phyloP scores from a whole-genome alignment of 2,329 filamentous ascomycete genomes.

The Monascus ruber region DNA sequence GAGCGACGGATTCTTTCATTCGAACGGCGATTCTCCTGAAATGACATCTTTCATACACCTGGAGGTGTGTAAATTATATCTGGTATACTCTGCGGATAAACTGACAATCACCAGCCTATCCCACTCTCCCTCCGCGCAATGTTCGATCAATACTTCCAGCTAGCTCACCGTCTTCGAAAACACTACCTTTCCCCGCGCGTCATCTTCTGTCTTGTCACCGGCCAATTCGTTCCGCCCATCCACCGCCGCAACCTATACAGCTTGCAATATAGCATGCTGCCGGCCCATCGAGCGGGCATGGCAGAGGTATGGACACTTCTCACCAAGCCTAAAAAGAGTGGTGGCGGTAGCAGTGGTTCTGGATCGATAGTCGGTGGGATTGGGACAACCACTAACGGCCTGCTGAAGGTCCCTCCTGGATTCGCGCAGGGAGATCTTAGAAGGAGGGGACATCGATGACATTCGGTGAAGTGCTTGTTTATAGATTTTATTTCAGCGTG shows the following conservation, averaged over 20 bases:
- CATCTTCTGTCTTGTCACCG: slow-evolving; percentile 75
- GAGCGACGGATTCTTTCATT: slow-evolving; percentile 31
- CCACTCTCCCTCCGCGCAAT: slow-evolving; percentile 85
- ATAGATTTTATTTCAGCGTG: too few relatives aligned
- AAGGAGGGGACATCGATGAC: slow-evolving; percentile 22
- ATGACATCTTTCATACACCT: slow-evolving; percentile 76
- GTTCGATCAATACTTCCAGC: slow-evolving; percentile 95
- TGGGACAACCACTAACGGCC: slow-evolving; percentile 13
- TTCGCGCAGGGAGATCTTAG: slow-evolving; percentile 21
- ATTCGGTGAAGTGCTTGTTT: too few relatives aligned
- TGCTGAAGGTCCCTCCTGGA: slow-evolving; percentile 22
- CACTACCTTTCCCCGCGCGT: slow-evolving; percentile 89
- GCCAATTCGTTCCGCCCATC: slow-evolving; percentile 88
- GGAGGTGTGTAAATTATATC: slow-evolving; percentile 46
- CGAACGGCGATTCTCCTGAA: slow-evolving; percentile 30
- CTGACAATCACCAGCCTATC: slow-evolving; percentile 51
- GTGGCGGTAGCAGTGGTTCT: slow-evolving; percentile 12
- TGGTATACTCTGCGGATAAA: background rate
- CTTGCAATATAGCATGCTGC: slow-evolving; percentile 95
- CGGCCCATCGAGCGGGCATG: slow-evolving; percentile 66
- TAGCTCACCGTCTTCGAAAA: slow-evolving; percentile 81
- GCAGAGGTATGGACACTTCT: slow-evolving; percentile 74
- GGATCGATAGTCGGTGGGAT: slow-evolving; percentile 15
- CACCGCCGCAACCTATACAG: slow-evolving; percentile 91
- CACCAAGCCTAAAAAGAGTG: slow-evolving; percentile 35